Conservation (phyloP, 192 early-diverging fungal genomes). For the Coemansia sp. region DNA sequence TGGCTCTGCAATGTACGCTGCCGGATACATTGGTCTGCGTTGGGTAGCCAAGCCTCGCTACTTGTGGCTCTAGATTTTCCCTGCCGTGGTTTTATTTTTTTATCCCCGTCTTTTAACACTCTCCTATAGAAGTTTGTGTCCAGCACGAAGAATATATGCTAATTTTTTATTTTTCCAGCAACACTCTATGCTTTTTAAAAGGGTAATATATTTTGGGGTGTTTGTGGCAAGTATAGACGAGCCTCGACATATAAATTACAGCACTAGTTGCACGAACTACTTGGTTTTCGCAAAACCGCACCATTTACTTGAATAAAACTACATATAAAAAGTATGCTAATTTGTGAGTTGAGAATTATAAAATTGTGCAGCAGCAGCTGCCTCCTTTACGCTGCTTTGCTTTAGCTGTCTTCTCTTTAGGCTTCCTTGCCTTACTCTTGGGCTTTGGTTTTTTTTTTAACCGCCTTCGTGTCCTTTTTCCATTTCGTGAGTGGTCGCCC, state of each 20-base stretch:
- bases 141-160: neutral
- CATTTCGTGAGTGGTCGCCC: no score
- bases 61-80: slow-evolving; percentile 23
- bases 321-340: no score
- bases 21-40: slow-evolving; percentile 27
- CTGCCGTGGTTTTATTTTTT: neutral
- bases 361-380: no score
- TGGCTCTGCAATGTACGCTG: slow-evolving; percentile 14
- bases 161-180: neutral
- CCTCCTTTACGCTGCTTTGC: neutral
- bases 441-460: no score
- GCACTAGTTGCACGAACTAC: no score
- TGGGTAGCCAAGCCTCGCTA: slow-evolving; percentile 45
- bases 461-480: no score
- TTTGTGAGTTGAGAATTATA: no score
- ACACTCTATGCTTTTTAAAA: neutral
- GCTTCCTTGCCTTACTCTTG: neutral
- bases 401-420: neutral
- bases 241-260: no score
- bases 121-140: neutral
- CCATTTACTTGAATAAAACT: no score
- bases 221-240: no score
- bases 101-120: neutral
- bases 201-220: no score
- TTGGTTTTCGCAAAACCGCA: no score